Evolutionary conservation across 1,284 basidiomycete genomes (phyloP).

Genomic region (Tetrapyrgos nigripes): DNA sequence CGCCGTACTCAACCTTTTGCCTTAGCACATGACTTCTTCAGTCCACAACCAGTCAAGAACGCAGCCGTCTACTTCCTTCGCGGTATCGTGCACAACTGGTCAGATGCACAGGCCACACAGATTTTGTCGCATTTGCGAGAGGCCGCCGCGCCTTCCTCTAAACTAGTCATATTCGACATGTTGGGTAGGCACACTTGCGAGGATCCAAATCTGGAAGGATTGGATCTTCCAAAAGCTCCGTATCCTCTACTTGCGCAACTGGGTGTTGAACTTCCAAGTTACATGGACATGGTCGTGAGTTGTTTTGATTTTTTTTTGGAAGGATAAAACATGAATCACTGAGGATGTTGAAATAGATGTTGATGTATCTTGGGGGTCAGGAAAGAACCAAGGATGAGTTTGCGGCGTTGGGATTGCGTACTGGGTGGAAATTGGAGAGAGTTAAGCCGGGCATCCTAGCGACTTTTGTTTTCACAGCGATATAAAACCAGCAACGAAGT

Average conservation of each 20-base stretch:
- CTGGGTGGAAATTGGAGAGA: slow-evolving; percentile 8
- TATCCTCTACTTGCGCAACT: slow-evolving; percentile 4
- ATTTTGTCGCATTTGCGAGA: slow-evolving; percentile 28
- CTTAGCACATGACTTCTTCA: slow-evolving; percentile 33
- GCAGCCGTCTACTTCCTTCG: slow-evolving; percentile 32
- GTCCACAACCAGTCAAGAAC: slow-evolving; percentile 22
- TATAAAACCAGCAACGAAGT: too few species aligned
- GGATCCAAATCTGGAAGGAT: neutral
- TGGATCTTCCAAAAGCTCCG: neutral
- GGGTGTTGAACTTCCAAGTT: neutral
- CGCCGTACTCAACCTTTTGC: neutral
- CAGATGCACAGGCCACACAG: slow-evolving; percentile 19
- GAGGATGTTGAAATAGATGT: slow-evolving; percentile 1
- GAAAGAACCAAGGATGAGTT: slow-evolving; percentile 8
- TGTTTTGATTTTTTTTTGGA: neutral
- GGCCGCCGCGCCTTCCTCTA: slow-evolving; percentile 22
- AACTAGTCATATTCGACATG: slow-evolving; percentile 28
- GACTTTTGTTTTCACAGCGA: slow-evolving; percentile 4
- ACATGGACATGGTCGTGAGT: slow-evolving; percentile 1
- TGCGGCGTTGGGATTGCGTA: neutral
- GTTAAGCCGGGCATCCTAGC: slow-evolving; percentile 1
- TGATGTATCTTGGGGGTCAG: slow-evolving; percentile 3
- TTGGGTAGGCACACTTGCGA: slow-evolving; percentile 1
- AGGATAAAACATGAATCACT: neutral
- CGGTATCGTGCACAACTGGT: slow-evolving; percentile 32